phyloP scores from a whole-genome alignment of 1,284 basidiomycete genomes.

The Xerocomus minutiporus region DNA sequence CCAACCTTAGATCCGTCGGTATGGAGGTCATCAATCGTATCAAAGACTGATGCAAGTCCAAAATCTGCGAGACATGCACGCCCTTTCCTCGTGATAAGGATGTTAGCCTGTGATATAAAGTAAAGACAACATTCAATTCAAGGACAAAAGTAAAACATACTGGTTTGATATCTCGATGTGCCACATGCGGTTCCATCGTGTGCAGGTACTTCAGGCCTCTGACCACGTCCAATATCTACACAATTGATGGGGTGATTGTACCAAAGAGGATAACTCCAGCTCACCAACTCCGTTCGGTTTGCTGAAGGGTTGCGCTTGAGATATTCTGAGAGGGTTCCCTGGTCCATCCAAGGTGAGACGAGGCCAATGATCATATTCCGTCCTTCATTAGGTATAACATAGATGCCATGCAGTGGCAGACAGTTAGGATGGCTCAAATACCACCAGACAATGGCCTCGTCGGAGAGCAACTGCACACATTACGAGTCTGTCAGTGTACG shows the following conservation, averaged over 20 bases:
- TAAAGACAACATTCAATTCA: background rate
- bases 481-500: background rate
- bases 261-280: background rate
- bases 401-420: constrained; percentile 26
- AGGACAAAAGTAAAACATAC: constrained; percentile 7
- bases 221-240: constrained; percentile 23
- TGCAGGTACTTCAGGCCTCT: constrained; percentile 26
- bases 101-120: constrained; percentile 20
- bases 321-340: constrained; percentile 22
- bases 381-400: constrained; percentile 1
- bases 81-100: constrained; percentile 22
- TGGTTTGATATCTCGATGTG: constrained; percentile 29
- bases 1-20: constrained; percentile 8
- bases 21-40: constrained; percentile 11
- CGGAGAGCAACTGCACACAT: constrained; percentile 14
- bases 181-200: constrained; percentile 25
- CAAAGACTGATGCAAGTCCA: constrained; percentile 25
- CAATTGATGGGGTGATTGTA: background rate
- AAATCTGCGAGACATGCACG: constrained; percentile 30
- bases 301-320: constrained; percentile 14
- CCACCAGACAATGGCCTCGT: constrained; percentile 27
- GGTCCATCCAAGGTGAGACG: constrained; percentile 32
- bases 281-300: constrained; percentile 21
- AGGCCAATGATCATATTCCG: constrained; percentile 9
- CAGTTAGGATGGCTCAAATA: constrained; percentile 28